These are phyloP conservation scores for Pyropia yezoensis DNA, from an alignment of 23 red algal genomes.

Conservation along the genomic window DNA sequence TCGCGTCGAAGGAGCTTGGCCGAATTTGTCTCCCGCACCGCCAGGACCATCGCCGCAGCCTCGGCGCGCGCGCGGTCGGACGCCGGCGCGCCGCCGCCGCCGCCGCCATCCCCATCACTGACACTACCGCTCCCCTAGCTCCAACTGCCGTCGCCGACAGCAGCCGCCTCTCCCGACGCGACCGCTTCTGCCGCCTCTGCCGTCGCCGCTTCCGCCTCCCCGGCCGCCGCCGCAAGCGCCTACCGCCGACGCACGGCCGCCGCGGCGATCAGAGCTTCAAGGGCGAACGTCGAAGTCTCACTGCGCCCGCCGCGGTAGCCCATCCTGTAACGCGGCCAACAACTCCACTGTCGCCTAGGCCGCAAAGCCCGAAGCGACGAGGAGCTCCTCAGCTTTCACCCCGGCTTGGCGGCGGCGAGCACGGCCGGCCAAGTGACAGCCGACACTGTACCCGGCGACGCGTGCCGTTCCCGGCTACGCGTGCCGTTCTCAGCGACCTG, in stretches of 20 bases:
- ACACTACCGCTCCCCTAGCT: too few species aligned
- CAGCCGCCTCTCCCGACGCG: too few species aligned
- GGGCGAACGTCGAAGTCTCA: constrained; percentile 54
- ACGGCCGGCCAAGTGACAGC: constrained; percentile 40
- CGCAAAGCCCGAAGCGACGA: constrained; percentile 35
- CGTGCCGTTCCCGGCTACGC: too few species aligned
- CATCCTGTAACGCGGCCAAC: constrained; percentile 15
- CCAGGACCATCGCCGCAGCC: constrained; percentile 17
- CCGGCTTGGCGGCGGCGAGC: constrained; percentile 39
- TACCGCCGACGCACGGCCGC: background rate
- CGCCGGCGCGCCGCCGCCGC: too few species aligned
- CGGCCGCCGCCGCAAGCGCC: too few species aligned
- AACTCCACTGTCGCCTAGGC: constrained; percentile 13
- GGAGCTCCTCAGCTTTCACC: constrained; percentile 32
- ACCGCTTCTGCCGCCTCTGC: too few species aligned
- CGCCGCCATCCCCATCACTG: too few species aligned
- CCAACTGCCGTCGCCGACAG: too few species aligned
- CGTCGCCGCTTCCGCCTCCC: too few species aligned
- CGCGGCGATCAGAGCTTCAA: constrained; percentile 27
- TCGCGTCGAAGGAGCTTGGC: constrained; percentile 25
- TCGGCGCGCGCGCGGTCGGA: too few species aligned
- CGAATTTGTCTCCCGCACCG: constrained; percentile 28
- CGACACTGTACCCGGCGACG: constrained; percentile 46
- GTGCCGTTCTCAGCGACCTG: too few species aligned
- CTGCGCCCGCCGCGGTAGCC: constrained; percentile 18